Conservation (phyloP, 441 rosid species). For the Rhodomyrtus psidioides region DNA sequence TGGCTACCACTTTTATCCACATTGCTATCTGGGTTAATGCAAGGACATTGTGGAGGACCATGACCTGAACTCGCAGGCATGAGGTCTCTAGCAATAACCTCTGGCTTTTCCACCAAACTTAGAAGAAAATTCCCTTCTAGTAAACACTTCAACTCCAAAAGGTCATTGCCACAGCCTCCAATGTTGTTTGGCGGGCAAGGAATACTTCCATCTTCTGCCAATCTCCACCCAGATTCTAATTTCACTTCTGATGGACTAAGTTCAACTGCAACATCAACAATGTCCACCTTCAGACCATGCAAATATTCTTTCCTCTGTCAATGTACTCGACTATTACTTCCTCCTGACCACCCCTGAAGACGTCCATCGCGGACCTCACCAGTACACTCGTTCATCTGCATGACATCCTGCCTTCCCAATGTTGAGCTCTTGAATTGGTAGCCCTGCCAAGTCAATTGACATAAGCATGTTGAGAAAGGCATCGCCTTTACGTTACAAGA, state of each 20-base stretch:
- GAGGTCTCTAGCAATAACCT: slow-evolving; percentile 14
- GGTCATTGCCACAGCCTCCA: slow-evolving; percentile 34
- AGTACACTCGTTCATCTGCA: slow-evolving; percentile 16
- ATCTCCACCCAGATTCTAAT: slow-evolving; percentile 10
- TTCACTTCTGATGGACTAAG: neutral
- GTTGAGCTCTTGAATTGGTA: neutral
- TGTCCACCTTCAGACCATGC: neutral
- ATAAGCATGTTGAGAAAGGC: neutral
- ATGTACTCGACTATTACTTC: slow-evolving; percentile 12
- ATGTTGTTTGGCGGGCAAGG: slow-evolving; percentile 32
- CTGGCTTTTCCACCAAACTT: slow-evolving; percentile 23
- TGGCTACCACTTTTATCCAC: slow-evolving; percentile 7
- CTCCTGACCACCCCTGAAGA: slow-evolving; percentile 18
- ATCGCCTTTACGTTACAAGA: neutral
- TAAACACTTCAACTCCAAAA: slow-evolving; percentile 26
- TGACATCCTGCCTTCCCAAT: too few species aligned
- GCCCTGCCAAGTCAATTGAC: neutral
- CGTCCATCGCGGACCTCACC: slow-evolving; percentile 27
- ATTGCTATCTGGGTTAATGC: slow-evolving; percentile 10
- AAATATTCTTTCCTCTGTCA: slow-evolving; percentile 5
- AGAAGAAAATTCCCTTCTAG: slow-evolving; percentile 18
- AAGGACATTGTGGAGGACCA: too few species aligned
- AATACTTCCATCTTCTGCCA: slow-evolving; percentile 23
- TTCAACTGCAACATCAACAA: neutral
- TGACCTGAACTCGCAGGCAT: slow-evolving; percentile 1